Evolutionary conservation across 23 red algal genomes (phyloP), one percentile per base, ranked within the genome.

Genomic region (Cyanidium caldarium): DNA sequence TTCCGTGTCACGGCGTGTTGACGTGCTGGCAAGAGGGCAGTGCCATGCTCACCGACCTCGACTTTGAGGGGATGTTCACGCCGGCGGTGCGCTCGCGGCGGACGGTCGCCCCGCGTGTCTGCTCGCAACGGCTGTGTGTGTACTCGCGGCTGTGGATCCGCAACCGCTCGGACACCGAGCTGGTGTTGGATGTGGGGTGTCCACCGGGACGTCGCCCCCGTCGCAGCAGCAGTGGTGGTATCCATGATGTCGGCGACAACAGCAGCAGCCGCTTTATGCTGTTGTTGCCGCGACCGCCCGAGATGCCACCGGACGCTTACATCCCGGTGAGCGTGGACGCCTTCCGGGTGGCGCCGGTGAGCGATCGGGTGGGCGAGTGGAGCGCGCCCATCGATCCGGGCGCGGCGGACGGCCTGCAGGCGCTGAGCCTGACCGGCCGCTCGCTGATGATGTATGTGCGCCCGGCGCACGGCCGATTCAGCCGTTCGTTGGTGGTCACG

Each of bases 91-190:
- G n/a, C n/a, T n/a, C n/a, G n/a, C n/a, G n/a, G n/a, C n/a, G n/a
- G n/a, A n/a, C n/a, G n/a, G n/a, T n/a, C n/a, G n/a, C n/a, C n/a
- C n/a, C n/a, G n/a, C n/a, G n/a, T n/a, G n/a, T n/a, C n/a, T n/a
- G n/a, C n/a, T n/a, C n/a, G n/a, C n/a, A n/a, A n/a, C n/a, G n/a
- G n/a, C n/a, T n/a, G n/a, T n/a, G n/a, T n/a, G n/a, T 76, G 0
- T 89, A 78, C 37, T 72, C 77, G 30, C 29, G 71, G 33, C 82
- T 81, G n/a, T 89, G 85, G 85, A 78, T 89, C 31, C 69, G 77
- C n/a, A 89, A 89, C 40, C 51, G 85, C 25, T 82, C 77, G 0
- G 73, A 87, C 57, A 70, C 72, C 0, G 75, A 80, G 39, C 2
- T 87, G 30, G 70, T 77, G 41, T 75, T 87, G n/a, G n/a, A n/a